Conservation (phyloP, 1,284 basidiomycete species). For the Meira miltonrushii region DNA sequence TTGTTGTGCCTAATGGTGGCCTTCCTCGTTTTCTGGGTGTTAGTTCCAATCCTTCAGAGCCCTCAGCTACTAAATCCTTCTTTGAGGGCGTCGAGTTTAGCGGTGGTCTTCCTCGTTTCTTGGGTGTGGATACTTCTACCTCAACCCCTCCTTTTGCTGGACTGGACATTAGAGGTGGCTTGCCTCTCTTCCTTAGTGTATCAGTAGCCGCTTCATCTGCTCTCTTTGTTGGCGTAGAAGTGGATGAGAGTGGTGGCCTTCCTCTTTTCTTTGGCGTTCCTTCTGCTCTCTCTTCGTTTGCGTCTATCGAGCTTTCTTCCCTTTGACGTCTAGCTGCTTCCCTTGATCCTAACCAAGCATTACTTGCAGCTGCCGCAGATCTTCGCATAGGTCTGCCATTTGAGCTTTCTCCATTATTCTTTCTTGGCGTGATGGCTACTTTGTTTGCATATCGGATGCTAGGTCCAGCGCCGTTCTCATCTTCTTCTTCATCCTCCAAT, state of each 20-base stretch:
- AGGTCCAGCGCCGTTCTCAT: no score
- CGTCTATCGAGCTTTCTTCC: background rate
- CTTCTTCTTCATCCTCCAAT: no score
- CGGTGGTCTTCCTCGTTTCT: background rate
- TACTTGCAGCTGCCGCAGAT: background rate
- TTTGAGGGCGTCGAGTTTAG: background rate
- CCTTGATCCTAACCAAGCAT: slow-evolving; percentile 2
- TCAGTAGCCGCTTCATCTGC: background rate
- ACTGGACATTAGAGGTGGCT: background rate
- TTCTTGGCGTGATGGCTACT: no score
- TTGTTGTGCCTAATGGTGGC: background rate
- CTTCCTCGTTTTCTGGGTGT: background rate
- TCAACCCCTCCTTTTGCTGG: background rate
- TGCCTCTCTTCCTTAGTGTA: background rate
- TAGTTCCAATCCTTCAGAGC: background rate
- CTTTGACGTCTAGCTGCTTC: background rate
- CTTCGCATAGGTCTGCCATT: background rate
- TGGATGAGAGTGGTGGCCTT: background rate
- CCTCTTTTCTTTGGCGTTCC: background rate
- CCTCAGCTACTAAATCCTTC: no score
- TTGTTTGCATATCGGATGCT: no score
- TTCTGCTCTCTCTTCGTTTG: background rate
- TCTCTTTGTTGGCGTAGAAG: background rate
- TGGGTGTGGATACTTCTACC: background rate
- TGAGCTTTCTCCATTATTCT: no score